Evolutionary conservation across 164 flowering plant genomes (phyloP).

Genomic region (Vitis amurensis): DNA sequence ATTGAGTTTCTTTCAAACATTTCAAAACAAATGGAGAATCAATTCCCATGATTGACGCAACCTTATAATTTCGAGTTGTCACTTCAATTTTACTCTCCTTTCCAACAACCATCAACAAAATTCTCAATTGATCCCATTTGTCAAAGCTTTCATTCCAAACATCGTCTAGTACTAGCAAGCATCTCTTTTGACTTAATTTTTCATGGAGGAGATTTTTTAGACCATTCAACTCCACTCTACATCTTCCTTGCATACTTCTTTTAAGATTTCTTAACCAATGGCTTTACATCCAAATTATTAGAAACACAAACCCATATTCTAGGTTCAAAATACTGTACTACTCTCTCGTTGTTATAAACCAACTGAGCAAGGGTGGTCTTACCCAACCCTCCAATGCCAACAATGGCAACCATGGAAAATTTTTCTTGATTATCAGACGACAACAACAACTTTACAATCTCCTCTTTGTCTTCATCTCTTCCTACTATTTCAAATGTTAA

Average conservation of each 20-base stretch:
- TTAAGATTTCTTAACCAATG: not conserved
- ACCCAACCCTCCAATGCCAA: too few species aligned
- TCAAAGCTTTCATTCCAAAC: not conserved
- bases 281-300: not conserved
- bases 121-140: not conserved
- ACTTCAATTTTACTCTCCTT: not conserved
- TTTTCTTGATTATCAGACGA: too few species aligned
- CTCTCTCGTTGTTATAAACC: too few species aligned
- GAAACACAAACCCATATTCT: not conserved
- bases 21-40: too few species aligned
- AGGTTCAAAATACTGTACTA: not conserved
- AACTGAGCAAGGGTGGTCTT: too few species aligned
- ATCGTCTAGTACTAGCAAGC: not conserved
- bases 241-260: not conserved
- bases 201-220: not conserved
- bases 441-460: too few species aligned
- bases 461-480: too few species aligned
- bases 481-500: too few species aligned
- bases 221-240: not conserved
- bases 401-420: too few species aligned
- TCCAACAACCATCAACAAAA: not conserved
- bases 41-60: too few species aligned
- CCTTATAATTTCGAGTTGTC: too few species aligned
- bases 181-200: not conserved
- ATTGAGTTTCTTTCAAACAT: too few species aligned